Evolutionary conservation across 306 rosid genomes (phyloP).

Genomic region (Parietaria judaica): DNA sequence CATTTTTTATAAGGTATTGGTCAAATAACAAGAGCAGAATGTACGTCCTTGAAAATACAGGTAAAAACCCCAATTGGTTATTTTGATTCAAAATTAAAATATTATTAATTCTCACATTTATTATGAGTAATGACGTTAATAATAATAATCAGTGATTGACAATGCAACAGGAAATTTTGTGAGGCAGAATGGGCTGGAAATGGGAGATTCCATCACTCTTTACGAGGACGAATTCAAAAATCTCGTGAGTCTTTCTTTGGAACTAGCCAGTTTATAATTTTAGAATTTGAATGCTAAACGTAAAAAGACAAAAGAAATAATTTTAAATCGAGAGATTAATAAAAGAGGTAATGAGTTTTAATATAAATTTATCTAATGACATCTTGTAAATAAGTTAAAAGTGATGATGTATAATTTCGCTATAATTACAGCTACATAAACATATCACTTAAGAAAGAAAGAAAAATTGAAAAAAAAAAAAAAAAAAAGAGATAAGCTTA

Average conservation of each 20-base stretch:
- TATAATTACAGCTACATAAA: too few relatives aligned
- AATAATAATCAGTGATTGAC: conserved; percentile 5
- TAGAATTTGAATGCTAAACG: not conserved
- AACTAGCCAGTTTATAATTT: not conserved
- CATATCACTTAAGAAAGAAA: too few relatives aligned
- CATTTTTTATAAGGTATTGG: conserved; percentile 43
- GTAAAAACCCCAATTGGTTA: conserved; percentile 17
- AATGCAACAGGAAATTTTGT: conserved; percentile 44
- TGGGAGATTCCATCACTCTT: conserved; percentile 47
- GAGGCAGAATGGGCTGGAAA: conserved; percentile 26
- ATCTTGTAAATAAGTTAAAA: not conserved
- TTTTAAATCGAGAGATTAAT: too few relatives aligned
- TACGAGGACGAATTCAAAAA: conserved; percentile 42
- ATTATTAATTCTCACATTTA: not conserved
- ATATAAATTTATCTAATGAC: not conserved
- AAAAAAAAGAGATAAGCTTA: too few relatives aligned
- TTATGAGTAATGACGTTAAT: not conserved
- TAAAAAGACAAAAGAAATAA: not conserved
- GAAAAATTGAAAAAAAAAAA: too few relatives aligned
- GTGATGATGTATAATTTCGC: not conserved
- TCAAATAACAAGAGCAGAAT: conserved; percentile 49
- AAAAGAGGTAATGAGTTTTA: too few relatives aligned
- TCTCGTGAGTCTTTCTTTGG: conserved; percentile 41
- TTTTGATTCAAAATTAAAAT: too few relatives aligned
- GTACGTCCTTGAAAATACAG: conserved; percentile 57